These are phyloP conservation scores for Capsella rubella DNA, from an alignment of 441 rosid species.

Conservation along the genomic window DNA sequence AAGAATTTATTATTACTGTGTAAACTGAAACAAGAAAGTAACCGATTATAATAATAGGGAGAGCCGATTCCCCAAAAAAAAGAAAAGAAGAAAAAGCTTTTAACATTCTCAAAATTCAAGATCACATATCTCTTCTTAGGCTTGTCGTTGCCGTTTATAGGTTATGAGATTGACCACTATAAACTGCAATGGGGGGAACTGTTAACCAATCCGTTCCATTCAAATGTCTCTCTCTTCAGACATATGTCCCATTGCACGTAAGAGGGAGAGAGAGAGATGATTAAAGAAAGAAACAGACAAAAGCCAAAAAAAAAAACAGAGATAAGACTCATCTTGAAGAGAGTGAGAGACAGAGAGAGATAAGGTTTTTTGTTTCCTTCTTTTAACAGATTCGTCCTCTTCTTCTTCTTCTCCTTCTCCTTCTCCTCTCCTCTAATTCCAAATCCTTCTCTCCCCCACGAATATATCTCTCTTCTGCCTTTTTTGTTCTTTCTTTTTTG, in stretches of 20 bases:
- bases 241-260: slow-evolving; percentile 44
- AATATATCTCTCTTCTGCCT: slow-evolving; percentile 22
- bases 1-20: neutral
- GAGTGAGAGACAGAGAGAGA: slow-evolving; percentile 35
- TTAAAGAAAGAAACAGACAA: slow-evolving; percentile 28
- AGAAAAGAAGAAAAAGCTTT: neutral
- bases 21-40: neutral
- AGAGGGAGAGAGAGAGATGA: slow-evolving; percentile 18
- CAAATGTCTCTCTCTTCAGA: slow-evolving; percentile 33
- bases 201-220: slow-evolving; percentile 31
- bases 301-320: slow-evolving; percentile 21
- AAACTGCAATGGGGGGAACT: slow-evolving; percentile 33
- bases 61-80: slow-evolving; percentile 24
- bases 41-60: neutral
- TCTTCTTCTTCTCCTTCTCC: neutral
- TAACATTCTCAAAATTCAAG: slow-evolving; percentile 6
- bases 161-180: slow-evolving; percentile 35
- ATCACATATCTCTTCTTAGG: slow-evolving; percentile 13
- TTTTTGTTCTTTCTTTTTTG: slow-evolving; percentile 33
- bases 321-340: slow-evolving; percentile 44
- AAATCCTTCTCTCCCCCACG: slow-evolving; percentile 6
- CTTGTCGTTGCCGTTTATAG: slow-evolving; percentile 40
- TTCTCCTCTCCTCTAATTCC: slow-evolving; percentile 9
- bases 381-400: slow-evolving; percentile 15
- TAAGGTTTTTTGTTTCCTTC: slow-evolving; percentile 41